Percentiles rank a stretch among this genome's conserved stretches.
These are phyloP conservation scores for Quercus agrifolia DNA, from an alignment of 306 rosid genomes.

Conservation along the genomic window DNA sequence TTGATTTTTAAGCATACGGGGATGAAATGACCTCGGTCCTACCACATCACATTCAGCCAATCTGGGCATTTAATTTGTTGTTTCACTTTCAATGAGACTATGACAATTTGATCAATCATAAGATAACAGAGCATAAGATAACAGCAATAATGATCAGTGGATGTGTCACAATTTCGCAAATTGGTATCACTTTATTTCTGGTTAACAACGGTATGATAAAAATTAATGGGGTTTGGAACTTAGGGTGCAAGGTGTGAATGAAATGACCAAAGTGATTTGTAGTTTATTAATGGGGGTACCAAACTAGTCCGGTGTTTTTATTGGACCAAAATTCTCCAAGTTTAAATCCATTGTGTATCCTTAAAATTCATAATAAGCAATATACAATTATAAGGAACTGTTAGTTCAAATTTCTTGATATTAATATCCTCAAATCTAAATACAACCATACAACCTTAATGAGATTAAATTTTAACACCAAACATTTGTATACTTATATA, in stretches of 20 bases:
- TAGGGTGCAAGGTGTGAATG: neutral
- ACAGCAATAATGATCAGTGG: neutral
- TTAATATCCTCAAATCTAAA: too few relatives aligned
- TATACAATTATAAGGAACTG: too few relatives aligned
- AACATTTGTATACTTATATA: neutral
- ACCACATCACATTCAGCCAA: neutral
- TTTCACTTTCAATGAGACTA: neutral
- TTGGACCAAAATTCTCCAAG: too few relatives aligned
- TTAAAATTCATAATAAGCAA: too few relatives aligned
- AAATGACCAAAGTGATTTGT: neutral
- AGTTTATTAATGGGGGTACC: neutral
- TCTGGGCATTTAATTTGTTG: neutral
- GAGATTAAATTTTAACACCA: neutral
- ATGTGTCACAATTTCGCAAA: neutral
- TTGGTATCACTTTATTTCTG: neutral
- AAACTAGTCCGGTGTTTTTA: neutral
- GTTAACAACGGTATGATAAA: neutral
- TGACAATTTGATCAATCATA: neutral
- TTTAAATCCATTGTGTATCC: too few relatives aligned
- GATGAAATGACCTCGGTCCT: conserved; percentile 5
- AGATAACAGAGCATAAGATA: neutral
- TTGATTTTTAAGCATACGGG: conserved; percentile 16
- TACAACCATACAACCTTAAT: too few relatives aligned
- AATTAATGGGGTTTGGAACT: neutral
- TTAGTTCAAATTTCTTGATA: too few relatives aligned